phyloP scores from a whole-genome alignment of 2,329 filamentous ascomycete species.

The Botrytis galanthina region DNA sequence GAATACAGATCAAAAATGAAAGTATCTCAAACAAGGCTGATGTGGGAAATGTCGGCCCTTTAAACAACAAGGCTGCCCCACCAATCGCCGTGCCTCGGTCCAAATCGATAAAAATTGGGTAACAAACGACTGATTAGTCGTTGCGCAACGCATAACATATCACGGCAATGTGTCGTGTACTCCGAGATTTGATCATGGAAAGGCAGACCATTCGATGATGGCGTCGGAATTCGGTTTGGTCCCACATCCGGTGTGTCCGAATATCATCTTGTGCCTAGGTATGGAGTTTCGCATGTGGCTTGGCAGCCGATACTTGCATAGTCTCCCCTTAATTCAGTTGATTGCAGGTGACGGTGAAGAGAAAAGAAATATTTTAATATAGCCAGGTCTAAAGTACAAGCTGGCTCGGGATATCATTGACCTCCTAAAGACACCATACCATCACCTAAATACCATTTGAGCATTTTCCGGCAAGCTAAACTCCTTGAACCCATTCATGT shows the following conservation, averaged over 20 bases:
- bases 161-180: neutral
- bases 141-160: neutral
- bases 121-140: neutral
- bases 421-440: neutral
- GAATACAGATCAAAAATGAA: neutral
- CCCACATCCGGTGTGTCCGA: neutral
- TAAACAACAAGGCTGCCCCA: slow-evolving; percentile 13
- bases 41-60: neutral
- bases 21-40: neutral
- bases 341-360: neutral
- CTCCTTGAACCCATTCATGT: neutral
- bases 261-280: neutral
- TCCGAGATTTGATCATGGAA: neutral
- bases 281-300: neutral
- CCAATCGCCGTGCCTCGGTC: neutral
- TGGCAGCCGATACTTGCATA: slow-evolving; percentile 35
- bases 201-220: neutral
- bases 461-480: neutral
- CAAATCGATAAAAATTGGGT: neutral
- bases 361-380: slow-evolving; percentile 11
- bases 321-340: slow-evolving; percentile 32
- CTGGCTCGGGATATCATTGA: slow-evolving; percentile 19
- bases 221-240: neutral
- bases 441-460: slow-evolving; percentile 5
- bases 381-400: slow-evolving; percentile 20